Evolutionary conservation across 2,329 filamentous ascomycete species (phyloP), one percentile per base, ranked within the genome.

Genomic region (Colletotrichum sp.): DNA sequence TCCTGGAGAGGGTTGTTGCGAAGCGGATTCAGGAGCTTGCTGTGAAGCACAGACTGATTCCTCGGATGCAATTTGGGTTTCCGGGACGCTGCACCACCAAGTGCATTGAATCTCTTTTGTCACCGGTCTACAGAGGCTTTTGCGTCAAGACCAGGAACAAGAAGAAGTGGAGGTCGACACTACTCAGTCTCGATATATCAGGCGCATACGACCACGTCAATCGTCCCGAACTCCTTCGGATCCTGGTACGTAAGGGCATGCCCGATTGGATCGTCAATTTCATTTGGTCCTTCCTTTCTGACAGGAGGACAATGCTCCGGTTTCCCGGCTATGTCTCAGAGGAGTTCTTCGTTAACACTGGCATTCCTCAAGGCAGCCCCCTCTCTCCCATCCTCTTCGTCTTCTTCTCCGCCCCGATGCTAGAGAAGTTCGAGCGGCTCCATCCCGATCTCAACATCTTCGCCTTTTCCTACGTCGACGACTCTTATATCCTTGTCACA

Each of bases 381-480:
- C 6, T 74, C 8, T 71, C 72, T 2, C 72, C 72, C 34, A 74
- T 74, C 11, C 67, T 67, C 27, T 74, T 71, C 15, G 32, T 66
- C 8, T 48, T 71, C n/a, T 74, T 67, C 22, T 28, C 68, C 12
- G 32, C 13, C 3, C 67, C 60, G 13, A 66, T 74, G 3, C 72
- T 74, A 9, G 61, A 74, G 25, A 36, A n/a, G 3, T 12, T 22
- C 11, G 27, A 36, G n/a, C 15, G n/a, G 2, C 27, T 25, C 19
- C 8, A 12, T 15, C 13, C 22, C 13, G 27, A 16, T 27, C 16
- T 44, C 44, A 7, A 19, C 30, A 5, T 28, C 34, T 19, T 30
- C 34, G 22, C n/a, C n/a, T 34, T 64, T 7, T 36, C 72, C 2
- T 67, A 48, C 36, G 67, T 65, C 6, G 72, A 74, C 52, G 72